Evolutionary conservation across 108 stramenopile genomes (phyloP).

Genomic region (Nannochloropsis granulata): DNA sequence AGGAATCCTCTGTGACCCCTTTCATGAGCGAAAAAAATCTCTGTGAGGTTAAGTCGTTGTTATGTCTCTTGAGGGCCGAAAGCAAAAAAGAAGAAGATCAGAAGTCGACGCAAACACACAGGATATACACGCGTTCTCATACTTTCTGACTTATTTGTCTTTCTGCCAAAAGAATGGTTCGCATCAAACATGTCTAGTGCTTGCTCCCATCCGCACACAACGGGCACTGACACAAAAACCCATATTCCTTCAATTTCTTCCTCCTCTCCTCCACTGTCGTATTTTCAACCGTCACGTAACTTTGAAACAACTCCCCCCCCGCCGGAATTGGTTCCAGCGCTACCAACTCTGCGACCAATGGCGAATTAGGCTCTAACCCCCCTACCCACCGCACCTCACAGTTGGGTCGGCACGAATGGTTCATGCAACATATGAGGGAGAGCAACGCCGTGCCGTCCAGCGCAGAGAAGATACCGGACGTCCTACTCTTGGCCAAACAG

Average conservation of each 20-base stretch:
- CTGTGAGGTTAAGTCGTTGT: no score
- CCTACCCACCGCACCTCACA: background rate
- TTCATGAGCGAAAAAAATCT: no score
- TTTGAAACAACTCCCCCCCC: constrained; percentile 63
- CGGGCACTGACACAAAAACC: constrained; percentile 53
- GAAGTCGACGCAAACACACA: no score
- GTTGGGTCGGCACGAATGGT: constrained; percentile 44
- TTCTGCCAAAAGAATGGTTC: no score
- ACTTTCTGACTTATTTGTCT: no score
- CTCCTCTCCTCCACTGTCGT: constrained; percentile 36
- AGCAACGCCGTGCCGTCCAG: constrained; percentile 71
- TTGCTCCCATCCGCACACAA: background rate
- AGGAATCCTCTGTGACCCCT: no score
- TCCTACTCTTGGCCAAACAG: background rate
- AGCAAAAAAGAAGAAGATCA: no score
- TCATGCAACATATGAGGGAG: constrained; percentile 58
- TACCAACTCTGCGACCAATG: constrained; percentile 46
- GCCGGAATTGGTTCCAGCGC: constrained; percentile 46
- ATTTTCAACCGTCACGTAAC: constrained; percentile 46
- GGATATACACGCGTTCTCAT: no score
- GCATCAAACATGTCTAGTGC: no score
- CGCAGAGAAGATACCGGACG: constrained; percentile 2
- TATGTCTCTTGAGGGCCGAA: no score
- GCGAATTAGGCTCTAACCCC: background rate
- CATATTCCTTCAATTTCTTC: constrained; percentile 50